Evolutionary conservation across 1,284 basidiomycete species (phyloP).

Genomic region (Malassezia brasiliensis): DNA sequence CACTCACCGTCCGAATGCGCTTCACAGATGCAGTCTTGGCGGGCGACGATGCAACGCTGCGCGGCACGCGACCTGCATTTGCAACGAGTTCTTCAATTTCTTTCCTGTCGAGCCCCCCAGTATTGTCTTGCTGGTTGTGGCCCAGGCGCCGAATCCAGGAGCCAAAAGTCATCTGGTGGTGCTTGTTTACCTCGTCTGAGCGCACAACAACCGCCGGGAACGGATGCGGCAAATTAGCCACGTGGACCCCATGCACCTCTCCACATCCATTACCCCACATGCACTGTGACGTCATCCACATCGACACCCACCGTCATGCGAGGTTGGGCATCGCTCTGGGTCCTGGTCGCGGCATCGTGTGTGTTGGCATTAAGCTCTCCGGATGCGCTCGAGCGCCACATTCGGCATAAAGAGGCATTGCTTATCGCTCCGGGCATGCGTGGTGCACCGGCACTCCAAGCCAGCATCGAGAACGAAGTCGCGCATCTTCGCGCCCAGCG

Average conservation of each 20-base stretch:
- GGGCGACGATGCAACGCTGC: background rate
- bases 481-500: background rate
- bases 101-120: background rate
- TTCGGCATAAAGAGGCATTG: background rate
- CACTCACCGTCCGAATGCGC: background rate
- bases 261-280: too few relatives aligned
- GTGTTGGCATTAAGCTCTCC: background rate
- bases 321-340: too few relatives aligned
- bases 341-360: background rate
- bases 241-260: too few relatives aligned
- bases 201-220: background rate
- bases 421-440: background rate
- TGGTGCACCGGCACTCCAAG: background rate
- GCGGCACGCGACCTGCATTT: background rate
- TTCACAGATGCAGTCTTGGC: background rate
- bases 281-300: too few relatives aligned
- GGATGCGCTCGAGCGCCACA: background rate
- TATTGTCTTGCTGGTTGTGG: background rate
- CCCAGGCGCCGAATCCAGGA: constrained; percentile 3
- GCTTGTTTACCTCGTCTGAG: background rate
- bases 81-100: background rate
- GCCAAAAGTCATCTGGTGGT: background rate
- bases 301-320: too few relatives aligned
- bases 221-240: too few relatives aligned
- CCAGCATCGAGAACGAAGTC: background rate